These are phyloP conservation scores for Lyophyllum shimeji DNA, from an alignment of 768 basidiomycete genomes.

Conservation along the genomic window DNA sequence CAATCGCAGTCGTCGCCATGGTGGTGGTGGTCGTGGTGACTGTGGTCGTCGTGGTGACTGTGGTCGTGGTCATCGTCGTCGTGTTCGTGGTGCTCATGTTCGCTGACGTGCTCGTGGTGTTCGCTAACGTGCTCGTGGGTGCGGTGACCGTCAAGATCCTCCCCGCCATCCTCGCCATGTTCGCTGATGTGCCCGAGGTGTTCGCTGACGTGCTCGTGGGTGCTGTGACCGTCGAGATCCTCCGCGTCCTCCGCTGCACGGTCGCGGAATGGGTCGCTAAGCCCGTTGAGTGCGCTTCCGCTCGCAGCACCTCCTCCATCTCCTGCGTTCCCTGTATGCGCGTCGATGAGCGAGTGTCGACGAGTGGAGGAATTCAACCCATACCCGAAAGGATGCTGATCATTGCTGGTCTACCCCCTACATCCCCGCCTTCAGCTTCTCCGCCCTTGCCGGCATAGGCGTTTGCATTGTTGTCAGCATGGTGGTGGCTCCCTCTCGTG, in stretches of 20 bases:
- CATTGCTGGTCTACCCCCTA: constrained; percentile 22
- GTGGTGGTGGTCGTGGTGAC: not conserved
- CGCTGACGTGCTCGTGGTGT: not conserved
- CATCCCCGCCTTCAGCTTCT: constrained; percentile 33
- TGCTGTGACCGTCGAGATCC: not conserved
- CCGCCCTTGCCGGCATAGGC: constrained; percentile 31
- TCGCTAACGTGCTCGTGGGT: not conserved
- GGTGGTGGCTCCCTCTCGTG: not conserved
- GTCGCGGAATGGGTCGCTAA: not conserved
- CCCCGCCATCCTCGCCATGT: not conserved
- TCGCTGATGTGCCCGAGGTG: constrained; percentile 3
- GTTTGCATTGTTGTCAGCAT: constrained; percentile 19
- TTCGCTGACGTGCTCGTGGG: not conserved
- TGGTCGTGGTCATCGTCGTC: not conserved
- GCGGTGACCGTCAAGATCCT: not conserved
- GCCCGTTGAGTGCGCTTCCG: constrained; percentile 20
- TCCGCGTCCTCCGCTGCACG: not conserved
- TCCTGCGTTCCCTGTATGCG: constrained; percentile 38
- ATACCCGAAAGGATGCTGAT: constrained; percentile 34
- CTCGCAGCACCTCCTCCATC: constrained; percentile 32
- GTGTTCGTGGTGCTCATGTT: not conserved
- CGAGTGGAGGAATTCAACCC: constrained; percentile 4
- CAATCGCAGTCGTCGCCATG: constrained; percentile 7
- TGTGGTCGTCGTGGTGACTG: not conserved
- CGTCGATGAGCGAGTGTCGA: constrained; percentile 5